phyloP scores from a whole-genome alignment of 2,329 filamentous ascomycete genomes.

The Zymoseptoria pseudotritici region DNA sequence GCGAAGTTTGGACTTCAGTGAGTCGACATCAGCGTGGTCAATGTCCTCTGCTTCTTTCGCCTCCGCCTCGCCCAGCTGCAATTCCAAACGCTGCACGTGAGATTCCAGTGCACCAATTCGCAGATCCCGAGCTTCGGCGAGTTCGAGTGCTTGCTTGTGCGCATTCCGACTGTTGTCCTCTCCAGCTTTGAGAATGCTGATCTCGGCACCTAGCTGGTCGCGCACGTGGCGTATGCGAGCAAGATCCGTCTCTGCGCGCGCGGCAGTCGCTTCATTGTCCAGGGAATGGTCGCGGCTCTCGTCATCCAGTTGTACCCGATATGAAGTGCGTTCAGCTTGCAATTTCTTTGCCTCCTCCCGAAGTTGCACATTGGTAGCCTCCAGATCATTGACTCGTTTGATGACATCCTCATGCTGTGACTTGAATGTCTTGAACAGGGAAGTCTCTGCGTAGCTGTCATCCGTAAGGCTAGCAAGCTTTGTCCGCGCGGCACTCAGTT shows the following conservation, averaged over 20 bases:
- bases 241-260: conserved; percentile 74
- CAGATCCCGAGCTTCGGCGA: conserved; percentile 70
- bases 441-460: conserved; percentile 87
- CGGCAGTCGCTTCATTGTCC: conserved; percentile 76
- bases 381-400: conserved; percentile 82
- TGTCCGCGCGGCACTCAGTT: conserved; percentile 66
- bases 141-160: conserved; percentile 66
- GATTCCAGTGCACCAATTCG: conserved; percentile 75
- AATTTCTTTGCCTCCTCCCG: conserved; percentile 78
- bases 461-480: conserved; percentile 69
- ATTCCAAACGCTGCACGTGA: conserved; percentile 64
- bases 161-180: conserved; percentile 70
- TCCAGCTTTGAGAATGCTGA: conserved; percentile 67
- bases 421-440: conserved; percentile 88
- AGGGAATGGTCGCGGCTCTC: conserved; percentile 66
- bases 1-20: conserved; percentile 65
- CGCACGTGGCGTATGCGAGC: conserved; percentile 74
- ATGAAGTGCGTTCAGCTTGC: conserved; percentile 75
- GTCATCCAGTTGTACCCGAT: conserved; percentile 70
- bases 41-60: conserved; percentile 21
- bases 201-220: conserved; percentile 79
- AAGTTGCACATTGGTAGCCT: conserved; percentile 78
- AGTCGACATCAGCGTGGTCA: conserved; percentile 57
- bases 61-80: conserved; percentile 45
- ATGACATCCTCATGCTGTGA: conserved; percentile 87